Conservation (phyloP, 2,329 filamentous ascomycete species). For the Colletotrichum cereale region DNA sequence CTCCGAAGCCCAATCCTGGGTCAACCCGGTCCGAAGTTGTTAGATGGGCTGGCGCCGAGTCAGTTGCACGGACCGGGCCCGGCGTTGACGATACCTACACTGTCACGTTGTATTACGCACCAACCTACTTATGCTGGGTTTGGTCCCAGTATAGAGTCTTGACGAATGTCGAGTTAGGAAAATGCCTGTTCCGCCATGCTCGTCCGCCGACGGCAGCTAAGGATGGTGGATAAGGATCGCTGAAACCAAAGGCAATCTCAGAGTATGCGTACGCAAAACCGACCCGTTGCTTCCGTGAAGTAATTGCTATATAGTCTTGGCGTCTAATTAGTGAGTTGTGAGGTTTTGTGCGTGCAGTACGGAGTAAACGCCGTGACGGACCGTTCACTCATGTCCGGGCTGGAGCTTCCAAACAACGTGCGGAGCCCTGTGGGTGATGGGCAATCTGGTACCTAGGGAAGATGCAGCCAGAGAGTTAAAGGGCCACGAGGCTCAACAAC, state of each 20-base stretch:
- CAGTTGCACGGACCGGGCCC: slow-evolving; percentile 30
- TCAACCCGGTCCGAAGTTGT: slow-evolving; percentile 28
- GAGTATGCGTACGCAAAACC: neutral
- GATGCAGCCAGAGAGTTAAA: slow-evolving; percentile 10
- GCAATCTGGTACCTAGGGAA: neutral
- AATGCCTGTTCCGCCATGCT: slow-evolving; percentile 5
- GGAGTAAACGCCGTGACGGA: neutral
- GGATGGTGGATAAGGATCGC: neutral
- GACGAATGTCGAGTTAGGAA: slow-evolving; percentile 3
- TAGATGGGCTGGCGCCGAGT: slow-evolving; percentile 35
- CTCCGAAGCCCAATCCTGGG: slow-evolving; percentile 25
- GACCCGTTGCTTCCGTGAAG: neutral
- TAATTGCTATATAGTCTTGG: neutral
- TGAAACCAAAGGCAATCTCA: slow-evolving; percentile 8
- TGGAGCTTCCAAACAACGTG: neutral
- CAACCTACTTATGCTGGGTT: neutral
- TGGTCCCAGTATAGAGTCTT: neutral
- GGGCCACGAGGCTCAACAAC: slow-evolving; percentile 24
- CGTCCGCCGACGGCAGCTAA: slow-evolving; percentile 10
- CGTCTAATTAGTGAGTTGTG: neutral
- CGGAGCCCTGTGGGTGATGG: neutral
- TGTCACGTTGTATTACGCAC: slow-evolving; percentile 21
- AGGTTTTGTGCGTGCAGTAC: neutral
- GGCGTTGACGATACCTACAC: slow-evolving; percentile 15
- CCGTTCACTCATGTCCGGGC: neutral